Evolutionary conservation across 2,329 filamentous ascomycete species (phyloP), one percentile per base, ranked within the genome.

Genomic region (Paecilomyces fulvus): DNA sequence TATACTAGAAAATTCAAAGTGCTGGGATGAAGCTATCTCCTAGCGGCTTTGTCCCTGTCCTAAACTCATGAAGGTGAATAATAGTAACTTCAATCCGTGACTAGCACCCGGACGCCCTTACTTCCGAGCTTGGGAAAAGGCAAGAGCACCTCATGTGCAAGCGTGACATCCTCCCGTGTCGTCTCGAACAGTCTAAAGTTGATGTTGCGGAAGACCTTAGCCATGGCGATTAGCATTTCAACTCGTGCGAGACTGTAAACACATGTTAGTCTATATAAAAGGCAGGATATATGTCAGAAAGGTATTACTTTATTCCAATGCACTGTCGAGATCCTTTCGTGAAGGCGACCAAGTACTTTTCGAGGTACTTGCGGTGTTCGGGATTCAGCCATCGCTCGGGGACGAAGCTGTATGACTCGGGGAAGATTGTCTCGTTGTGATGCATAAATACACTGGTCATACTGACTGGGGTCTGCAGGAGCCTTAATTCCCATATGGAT

Each of bases 361-460:
- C 57, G 23, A 64, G 60, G 6, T 54, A 30, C 20, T 59, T 58
- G 17, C 54, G 51, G 30, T 60, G 28, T 21, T 57, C 53, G 10
- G 52, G 31, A 33, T 63, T 56, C 28, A 64, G 20, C 63, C 63
- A 64, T 17, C 63, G 59, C 54, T 63, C 60, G 7, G 63, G 63
- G 8, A 55, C 53, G 50, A 64, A 64, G 12, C 52, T 52, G 30
- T 57, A 51, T 11, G 60, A 56, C 49, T 64, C 56, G 21, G 62
- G 60, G 48, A 64, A 64, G 55, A 64, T 59, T 17, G 43, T 43
- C 21, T 57, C 51, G 54, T 68, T 58, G 43, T 57, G 54, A 53
- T 65, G 62, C 52, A 63, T 55, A 51, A 66, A 59, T 5, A 59
- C 37, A 9, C 56, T 58, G 1, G 58, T 60, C 60, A 67, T 65